Conservation (phyloP, 1,139 yeast genomes). For the Suhomyces taliae region DNA sequence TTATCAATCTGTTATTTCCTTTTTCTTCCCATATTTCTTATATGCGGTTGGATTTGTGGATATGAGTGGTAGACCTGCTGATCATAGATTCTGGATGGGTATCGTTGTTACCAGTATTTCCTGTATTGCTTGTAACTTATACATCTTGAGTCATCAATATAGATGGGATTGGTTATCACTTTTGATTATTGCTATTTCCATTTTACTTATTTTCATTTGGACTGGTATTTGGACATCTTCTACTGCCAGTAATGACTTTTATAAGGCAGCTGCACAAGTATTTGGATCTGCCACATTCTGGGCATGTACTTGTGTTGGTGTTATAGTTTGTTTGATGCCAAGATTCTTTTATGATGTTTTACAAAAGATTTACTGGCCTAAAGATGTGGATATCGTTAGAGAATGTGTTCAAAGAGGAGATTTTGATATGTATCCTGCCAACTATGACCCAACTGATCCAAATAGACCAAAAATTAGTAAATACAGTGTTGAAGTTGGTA, state of each 20-base stretch:
- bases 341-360: constrained; percentile 66
- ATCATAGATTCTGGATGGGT: constrained; percentile 88
- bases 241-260: constrained; percentile 63
- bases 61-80: constrained; percentile 62
- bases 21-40: constrained; percentile 81
- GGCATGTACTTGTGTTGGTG: constrained; percentile 78
- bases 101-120: constrained; percentile 76
- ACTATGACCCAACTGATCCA: constrained; percentile 67
- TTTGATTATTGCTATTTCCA: constrained; percentile 62
- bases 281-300: constrained; percentile 76
- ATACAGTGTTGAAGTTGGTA: constrained; percentile 16
- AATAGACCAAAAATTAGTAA: constrained; percentile 39
- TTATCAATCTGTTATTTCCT: constrained; percentile 82
- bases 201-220: constrained; percentile 76
- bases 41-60: constrained; percentile 59
- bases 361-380: constrained; percentile 65
- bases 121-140: constrained; percentile 75
- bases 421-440: constrained; percentile 54
- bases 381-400: constrained; percentile 81
- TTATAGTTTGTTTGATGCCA: constrained; percentile 72
- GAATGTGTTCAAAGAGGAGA: constrained; percentile 69
- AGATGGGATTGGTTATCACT: constrained; percentile 93
- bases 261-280: constrained; percentile 70
- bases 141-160: constrained; percentile 77
- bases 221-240: constrained; percentile 83